These are phyloP conservation scores for Exserohilum turcica DNA, from an alignment of 2,329 filamentous ascomycete genomes.

Conservation along the genomic window DNA sequence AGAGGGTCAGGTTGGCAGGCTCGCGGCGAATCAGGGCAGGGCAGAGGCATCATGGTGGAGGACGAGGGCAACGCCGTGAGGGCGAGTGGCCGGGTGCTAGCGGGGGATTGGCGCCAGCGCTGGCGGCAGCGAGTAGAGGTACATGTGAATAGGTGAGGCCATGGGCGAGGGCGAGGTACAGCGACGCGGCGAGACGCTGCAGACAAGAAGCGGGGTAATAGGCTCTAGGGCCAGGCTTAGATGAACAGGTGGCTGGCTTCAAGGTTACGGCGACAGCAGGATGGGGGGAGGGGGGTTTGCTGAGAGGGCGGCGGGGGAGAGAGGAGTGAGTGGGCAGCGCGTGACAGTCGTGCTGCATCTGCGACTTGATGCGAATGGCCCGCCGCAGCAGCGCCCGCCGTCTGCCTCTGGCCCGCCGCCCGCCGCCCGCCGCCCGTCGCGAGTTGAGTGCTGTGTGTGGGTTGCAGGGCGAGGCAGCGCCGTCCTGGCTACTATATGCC, in stretches of 20 bases:
- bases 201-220: constrained; percentile 47
- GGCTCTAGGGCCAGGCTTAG: constrained; percentile 33
- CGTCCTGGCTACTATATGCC: too few relatives aligned
- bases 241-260: constrained; percentile 48
- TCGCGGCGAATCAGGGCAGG: constrained; percentile 43
- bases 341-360: constrained; percentile 39
- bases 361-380: constrained; percentile 36
- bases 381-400: constrained; percentile 22
- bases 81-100: constrained; percentile 39
- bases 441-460: too few relatives aligned
- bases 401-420: too few relatives aligned
- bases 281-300: too few relatives aligned
- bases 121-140: constrained; percentile 32
- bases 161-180: constrained; percentile 25
- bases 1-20: constrained; percentile 43
- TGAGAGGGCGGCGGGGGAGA: constrained; percentile 34
- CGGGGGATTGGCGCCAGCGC: constrained; percentile 27
- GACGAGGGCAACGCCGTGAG: constrained; percentile 40
- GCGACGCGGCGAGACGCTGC: constrained; percentile 34
- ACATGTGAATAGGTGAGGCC: constrained; percentile 23
- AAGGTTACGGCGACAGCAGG: constrained; percentile 39
- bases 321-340: constrained; percentile 31
- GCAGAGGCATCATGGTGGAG: constrained; percentile 36
- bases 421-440: too few relatives aligned
- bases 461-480: constrained; percentile 19